Percentiles rank a stretch among this genome's conserved stretches.
These are phyloP conservation scores for Gracilaria domingensis DNA, from an alignment of 23 red algal genomes.

Conservation along the genomic window DNA sequence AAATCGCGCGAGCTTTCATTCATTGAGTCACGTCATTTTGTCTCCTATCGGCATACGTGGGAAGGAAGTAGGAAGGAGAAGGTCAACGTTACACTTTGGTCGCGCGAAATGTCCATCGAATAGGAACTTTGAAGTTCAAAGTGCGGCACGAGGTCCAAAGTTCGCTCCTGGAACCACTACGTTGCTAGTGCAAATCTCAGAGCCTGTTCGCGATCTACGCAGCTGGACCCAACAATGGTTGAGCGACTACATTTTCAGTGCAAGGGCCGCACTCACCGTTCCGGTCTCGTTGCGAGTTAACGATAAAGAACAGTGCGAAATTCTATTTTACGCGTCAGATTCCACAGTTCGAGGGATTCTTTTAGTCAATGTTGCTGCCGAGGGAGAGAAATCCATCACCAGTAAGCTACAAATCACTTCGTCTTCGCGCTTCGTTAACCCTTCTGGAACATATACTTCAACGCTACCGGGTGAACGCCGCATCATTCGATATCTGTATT, in stretches of 20 bases:
- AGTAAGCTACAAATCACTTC: not conserved
- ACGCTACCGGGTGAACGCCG: constrained; percentile 12
- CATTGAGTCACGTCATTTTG: not conserved
- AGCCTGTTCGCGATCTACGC: not conserved
- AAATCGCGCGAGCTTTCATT: not conserved
- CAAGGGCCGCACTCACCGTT: not conserved
- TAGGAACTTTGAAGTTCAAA: not conserved
- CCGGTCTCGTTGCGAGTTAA: constrained; percentile 2
- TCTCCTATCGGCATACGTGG: not conserved
- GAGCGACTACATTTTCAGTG: constrained; percentile 14
- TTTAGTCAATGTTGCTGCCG: not conserved
- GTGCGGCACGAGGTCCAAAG: not conserved
- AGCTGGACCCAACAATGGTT: constrained; percentile 17
- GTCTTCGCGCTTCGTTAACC: constrained; percentile 19
- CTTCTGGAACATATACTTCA: constrained; percentile 15
- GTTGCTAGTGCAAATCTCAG: constrained; percentile 7
- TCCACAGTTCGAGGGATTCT: constrained; percentile 6
- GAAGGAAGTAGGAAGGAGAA: not conserved
- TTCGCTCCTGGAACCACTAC: constrained; percentile 31
- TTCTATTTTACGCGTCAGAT: constrained; percentile 13
- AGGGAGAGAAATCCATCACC: not conserved
- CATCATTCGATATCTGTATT: constrained; percentile 21
- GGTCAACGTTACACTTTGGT: not conserved
- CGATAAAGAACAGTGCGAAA: not conserved
- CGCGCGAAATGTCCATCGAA: not conserved